These are phyloP conservation scores for Sarocladium strictum DNA, from an alignment of 2,329 filamentous ascomycete species.

Conservation along the genomic window DNA sequence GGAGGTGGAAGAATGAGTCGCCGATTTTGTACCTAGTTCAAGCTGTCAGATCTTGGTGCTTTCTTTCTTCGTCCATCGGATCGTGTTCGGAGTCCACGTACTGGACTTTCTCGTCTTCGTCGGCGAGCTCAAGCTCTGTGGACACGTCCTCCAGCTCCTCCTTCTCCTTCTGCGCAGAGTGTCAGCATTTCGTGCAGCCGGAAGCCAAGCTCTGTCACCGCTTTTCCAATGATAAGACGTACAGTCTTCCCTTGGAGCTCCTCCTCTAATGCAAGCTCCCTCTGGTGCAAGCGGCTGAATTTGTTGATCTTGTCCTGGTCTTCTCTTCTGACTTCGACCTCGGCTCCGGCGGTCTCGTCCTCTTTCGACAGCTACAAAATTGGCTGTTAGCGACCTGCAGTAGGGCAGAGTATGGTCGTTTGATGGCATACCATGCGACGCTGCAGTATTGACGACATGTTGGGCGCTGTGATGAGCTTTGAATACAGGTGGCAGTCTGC, in stretches of 20 bases:
- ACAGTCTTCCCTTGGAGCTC: slow-evolving; percentile 76
- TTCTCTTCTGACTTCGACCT: slow-evolving; percentile 89
- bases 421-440: slow-evolving; percentile 50
- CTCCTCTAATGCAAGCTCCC: slow-evolving; percentile 72
- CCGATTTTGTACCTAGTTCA: slow-evolving; percentile 84
- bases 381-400: background rate
- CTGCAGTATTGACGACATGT: slow-evolving; percentile 44
- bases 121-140: slow-evolving; percentile 85
- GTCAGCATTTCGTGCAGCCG: slow-evolving; percentile 9
- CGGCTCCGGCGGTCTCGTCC: slow-evolving; percentile 77
- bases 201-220: background rate
- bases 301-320: slow-evolving; percentile 99
- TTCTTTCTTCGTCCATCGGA: background rate
- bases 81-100: slow-evolving; percentile 39
- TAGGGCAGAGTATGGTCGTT: background rate
- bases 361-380: slow-evolving; percentile 75
- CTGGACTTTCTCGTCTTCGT: slow-evolving; percentile 92
- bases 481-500: background rate
- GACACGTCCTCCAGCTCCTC: slow-evolving; percentile 94
- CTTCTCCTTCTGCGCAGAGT: slow-evolving; percentile 75
- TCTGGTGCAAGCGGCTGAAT: slow-evolving; percentile 90
- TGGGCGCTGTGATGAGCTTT: slow-evolving; percentile 10
- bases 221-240: slow-evolving; percentile 22
- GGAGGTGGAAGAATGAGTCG: slow-evolving; percentile 87
- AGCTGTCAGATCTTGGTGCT: slow-evolving; percentile 8